These are phyloP conservation scores for Polyporus arcularius DNA, from an alignment of 768 basidiomycete genomes.

Conservation along the genomic window DNA sequence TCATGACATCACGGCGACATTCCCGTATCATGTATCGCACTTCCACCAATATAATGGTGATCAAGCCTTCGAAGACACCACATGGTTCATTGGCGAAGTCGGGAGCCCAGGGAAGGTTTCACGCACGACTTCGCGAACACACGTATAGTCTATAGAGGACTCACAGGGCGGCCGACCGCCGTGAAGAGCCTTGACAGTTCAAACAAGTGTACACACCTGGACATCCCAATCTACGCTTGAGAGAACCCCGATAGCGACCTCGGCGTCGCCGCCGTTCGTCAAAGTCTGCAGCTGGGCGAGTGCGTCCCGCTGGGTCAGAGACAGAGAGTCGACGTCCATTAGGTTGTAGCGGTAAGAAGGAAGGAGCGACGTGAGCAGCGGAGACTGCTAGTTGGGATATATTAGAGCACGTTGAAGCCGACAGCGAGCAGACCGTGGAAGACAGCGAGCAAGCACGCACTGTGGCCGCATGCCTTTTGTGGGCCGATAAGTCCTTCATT, in stretches of 20 bases:
- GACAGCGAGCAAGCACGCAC: conserved; percentile 1
- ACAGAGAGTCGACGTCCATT: conserved; percentile 28
- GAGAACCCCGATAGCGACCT: conserved; percentile 61
- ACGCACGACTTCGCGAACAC: no score
- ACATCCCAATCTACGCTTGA: conserved; percentile 72
- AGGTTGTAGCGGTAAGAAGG: background rate
- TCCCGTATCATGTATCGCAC: no score
- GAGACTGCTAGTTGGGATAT: conserved; percentile 17
- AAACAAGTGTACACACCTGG: conserved; percentile 41
- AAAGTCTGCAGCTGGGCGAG: conserved; percentile 54
- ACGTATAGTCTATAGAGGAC: no score
- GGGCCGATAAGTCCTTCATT: background rate
- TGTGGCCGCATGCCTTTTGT: background rate
- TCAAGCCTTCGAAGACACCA: no score
- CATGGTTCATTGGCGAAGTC: background rate
- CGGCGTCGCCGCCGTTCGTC: conserved; percentile 60
- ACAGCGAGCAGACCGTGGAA: conserved; percentile 2
- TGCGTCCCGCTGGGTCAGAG: conserved; percentile 27
- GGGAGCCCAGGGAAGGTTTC: no score
- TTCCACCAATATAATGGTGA: no score
- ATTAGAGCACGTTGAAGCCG: conserved; percentile 13
- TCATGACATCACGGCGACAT: conserved; percentile 11
- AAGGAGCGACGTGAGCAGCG: conserved; percentile 21
- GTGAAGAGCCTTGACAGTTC: background rate
- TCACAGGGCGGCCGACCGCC: no score